These are phyloP conservation scores for Zygoascus sp. DNA, from an alignment of 1,139 yeast species.

Conservation along the genomic window DNA sequence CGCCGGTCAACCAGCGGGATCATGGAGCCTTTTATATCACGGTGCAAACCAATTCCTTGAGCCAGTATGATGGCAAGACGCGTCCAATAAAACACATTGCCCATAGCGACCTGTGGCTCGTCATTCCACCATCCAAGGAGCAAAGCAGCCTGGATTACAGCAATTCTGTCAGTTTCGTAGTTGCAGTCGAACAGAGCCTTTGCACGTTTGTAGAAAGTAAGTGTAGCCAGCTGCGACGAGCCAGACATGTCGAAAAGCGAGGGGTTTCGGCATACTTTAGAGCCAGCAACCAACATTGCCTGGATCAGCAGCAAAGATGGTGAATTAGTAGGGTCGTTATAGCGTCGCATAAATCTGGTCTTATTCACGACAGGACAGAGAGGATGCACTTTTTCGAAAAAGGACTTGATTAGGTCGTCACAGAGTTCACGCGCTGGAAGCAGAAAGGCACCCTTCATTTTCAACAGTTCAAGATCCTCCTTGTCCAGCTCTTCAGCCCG, in stretches of 20 bases:
- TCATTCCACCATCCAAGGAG: constrained; percentile 72
- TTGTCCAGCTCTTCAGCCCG: constrained; percentile 46
- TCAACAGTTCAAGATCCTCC: constrained; percentile 58
- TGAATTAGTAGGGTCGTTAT: constrained; percentile 56
- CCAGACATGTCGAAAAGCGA: constrained; percentile 54
- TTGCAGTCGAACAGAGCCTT: constrained; percentile 71
- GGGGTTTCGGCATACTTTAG: constrained; percentile 57
- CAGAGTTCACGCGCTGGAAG: constrained; percentile 59
- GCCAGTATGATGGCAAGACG: constrained; percentile 69
- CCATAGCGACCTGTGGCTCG: constrained; percentile 64
- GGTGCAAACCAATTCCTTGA: constrained; percentile 75
- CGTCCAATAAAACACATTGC: constrained; percentile 75
- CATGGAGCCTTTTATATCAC: constrained; percentile 37
- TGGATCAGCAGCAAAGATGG: constrained; percentile 68
- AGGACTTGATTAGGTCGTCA: constrained; percentile 53
- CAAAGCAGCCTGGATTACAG: constrained; percentile 61
- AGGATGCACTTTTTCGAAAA: constrained; percentile 61
- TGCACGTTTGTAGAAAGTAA: constrained; percentile 71
- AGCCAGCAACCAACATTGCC: constrained; percentile 65
- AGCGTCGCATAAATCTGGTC: constrained; percentile 53
- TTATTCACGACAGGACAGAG: constrained; percentile 62
- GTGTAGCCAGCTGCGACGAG: constrained; percentile 53
- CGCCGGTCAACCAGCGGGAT: constrained; percentile 46
- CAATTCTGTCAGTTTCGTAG: constrained; percentile 66
- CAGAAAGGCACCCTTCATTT: constrained; percentile 62